Evolutionary conservation across 1,284 basidiomycete genomes (phyloP).

Genomic region (Fomitopsis betulina): DNA sequence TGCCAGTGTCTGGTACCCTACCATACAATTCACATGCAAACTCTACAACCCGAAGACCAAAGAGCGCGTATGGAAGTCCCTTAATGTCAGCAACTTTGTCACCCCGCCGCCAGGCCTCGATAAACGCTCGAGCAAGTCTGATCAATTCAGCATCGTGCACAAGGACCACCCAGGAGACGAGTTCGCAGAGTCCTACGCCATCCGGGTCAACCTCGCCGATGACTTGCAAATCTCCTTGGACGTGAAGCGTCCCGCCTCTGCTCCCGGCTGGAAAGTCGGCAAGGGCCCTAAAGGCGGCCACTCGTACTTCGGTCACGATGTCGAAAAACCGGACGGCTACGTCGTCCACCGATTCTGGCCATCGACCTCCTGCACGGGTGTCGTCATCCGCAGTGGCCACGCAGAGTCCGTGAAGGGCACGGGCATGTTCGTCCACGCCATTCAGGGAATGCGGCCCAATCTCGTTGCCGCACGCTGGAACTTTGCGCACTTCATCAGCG

Average conservation of each 20-base stretch:
- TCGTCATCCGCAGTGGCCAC: slow-evolving; percentile 70
- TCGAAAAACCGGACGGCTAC: slow-evolving; percentile 78
- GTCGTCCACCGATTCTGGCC: slow-evolving; percentile 95
- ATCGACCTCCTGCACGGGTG: slow-evolving; percentile 59
- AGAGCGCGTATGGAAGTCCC: slow-evolving; percentile 82
- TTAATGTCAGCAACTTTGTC: slow-evolving; percentile 85
- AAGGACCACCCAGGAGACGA: slow-evolving; percentile 62
- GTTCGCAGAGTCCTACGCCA: slow-evolving; percentile 70
- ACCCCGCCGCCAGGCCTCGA: slow-evolving; percentile 72
- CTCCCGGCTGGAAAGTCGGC: slow-evolving; percentile 91
- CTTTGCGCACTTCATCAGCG: slow-evolving; percentile 87
- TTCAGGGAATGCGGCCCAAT: slow-evolving; percentile 98
- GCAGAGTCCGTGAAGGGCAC: slow-evolving; percentile 66
- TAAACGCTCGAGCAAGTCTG: slow-evolving; percentile 86
- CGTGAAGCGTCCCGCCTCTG: slow-evolving; percentile 62
- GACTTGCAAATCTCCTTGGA: slow-evolving; percentile 82
- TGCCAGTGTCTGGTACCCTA: slow-evolving; percentile 84
- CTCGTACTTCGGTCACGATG: slow-evolving; percentile 84
- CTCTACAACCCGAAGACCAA: slow-evolving; percentile 80
- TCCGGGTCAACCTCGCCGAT: slow-evolving; percentile 77
- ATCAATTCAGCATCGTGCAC: slow-evolving; percentile 83
- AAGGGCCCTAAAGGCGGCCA: slow-evolving; percentile 84
- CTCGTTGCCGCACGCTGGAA: slow-evolving; percentile 94
- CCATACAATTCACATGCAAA: slow-evolving; percentile 95
- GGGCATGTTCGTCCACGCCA: slow-evolving; percentile 95